phyloP scores from a whole-genome alignment of 2,329 filamentous ascomycete species.

The Sphaceloma murrayae region DNA sequence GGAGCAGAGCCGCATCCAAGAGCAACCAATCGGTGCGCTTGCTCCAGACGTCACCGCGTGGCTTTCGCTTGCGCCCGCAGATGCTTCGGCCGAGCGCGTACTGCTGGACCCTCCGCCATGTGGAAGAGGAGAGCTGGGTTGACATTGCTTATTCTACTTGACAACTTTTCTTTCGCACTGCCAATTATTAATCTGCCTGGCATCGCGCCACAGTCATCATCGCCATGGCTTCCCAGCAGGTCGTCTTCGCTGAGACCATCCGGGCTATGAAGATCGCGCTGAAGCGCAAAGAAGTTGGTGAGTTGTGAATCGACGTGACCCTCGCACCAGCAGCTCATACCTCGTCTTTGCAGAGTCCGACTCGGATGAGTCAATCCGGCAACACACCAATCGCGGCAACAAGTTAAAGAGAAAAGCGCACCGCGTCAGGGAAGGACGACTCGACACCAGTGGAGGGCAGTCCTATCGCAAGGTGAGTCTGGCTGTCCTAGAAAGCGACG shows the following conservation, averaged over 20 bases:
- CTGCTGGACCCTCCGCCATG: no score
- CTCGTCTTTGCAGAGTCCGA: slow-evolving; percentile 57
- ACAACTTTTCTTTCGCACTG: not conserved
- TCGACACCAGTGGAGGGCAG: slow-evolving; percentile 56
- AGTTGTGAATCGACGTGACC: slow-evolving; percentile 17
- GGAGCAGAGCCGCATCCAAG: no score
- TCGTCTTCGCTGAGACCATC: slow-evolving; percentile 54
- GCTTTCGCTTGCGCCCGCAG: not conserved
- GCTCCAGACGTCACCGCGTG: no score
- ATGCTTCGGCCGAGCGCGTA: slow-evolving; percentile 10
- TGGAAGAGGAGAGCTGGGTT: no score
- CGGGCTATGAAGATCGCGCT: slow-evolving; percentile 58
- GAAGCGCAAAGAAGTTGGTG: slow-evolving; percentile 55
- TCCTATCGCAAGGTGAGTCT: slow-evolving; percentile 61
- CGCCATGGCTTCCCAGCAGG: slow-evolving; percentile 50
- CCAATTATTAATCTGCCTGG: not conserved
- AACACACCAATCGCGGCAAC: slow-evolving; percentile 64
- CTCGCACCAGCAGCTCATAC: not conserved
- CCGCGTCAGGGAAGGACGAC: slow-evolving; percentile 60
- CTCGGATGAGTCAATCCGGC: slow-evolving; percentile 62
- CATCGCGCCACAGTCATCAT: slow-evolving; percentile 16
- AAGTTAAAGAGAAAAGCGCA: slow-evolving; percentile 68
- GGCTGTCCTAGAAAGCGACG: not conserved
- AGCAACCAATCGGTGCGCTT: no score
- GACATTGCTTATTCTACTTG: not conserved